Evolutionary conservation across 2,329 filamentous ascomycete species (phyloP), one percentile per base, ranked within the genome.

Genomic region (Blastomyces silverae): DNA sequence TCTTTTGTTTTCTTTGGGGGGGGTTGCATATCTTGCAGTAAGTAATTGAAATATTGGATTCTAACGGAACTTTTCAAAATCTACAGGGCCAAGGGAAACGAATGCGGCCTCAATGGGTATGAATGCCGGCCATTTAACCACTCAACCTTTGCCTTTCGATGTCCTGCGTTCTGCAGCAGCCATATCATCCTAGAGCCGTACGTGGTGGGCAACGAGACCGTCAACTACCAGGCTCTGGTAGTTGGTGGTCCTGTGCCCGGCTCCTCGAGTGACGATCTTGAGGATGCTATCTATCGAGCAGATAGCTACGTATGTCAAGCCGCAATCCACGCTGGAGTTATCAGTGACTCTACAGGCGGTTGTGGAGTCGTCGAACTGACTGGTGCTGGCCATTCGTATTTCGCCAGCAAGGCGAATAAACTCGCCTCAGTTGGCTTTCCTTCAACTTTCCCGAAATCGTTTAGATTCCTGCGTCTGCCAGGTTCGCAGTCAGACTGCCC

Each of bases 291-390:
- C 28, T 97, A 97, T 75, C 89, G 94, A 22, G 91, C 89, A 11
- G 92, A 96, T 76, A 95, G 91, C 17, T 95, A 90, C 77, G 88
- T 96, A 64, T 96, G 92, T 73, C 88, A 87, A 65, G 84, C 92
- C 15, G 92, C 91, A 44, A 90, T 96, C 61, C 92, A 96, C 73
- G 87, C 91, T 0, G 92, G 91, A 25, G 82, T 92, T 70, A 85
- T 95, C 66, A 85, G 84, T 46, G 85, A 92, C 71, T 77, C 81
- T 0, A 80, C 84, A 39, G 92, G 92, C 48, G 92, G 92, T 0
- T 96, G 92, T 70, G 92, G 92, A 65, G 90, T 95, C 2, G 84
- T 94, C 42, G 83, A 85, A 63, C 81, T 94, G 48, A 82, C 90
- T 28, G 92, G 92, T 28, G 83, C 87, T 64, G 84, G 86, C 64